Base-by-base conservation (phyloP, 148 eudicot genomes). In the Fallopia convolvulus region DNA sequence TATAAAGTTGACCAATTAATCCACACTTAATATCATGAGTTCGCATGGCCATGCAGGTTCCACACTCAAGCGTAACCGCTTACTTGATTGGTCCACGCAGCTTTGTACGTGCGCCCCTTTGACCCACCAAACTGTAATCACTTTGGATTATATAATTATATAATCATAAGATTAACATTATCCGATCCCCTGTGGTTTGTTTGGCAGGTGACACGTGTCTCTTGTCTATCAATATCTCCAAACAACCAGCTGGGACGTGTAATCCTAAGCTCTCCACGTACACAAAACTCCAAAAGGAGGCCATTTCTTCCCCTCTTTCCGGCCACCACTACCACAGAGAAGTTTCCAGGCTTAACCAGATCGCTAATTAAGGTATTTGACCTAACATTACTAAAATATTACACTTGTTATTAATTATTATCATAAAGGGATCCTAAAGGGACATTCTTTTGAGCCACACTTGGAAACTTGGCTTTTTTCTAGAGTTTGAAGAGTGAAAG, bases 401-500 rank as follows among this genome's bases (percentile, higher is more conserved):
- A 18, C 65, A 58, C 65, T 58, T 58, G 65, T 58, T 58, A 7
- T 20, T 20, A 60, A 60, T 61, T 12, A 61, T 17, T 61, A 0
- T 23, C 21, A 58, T 20, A 58, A 20, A 58, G 70, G 13, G 39
- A 61, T 61, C 70, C 40, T 23, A 61, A 61, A 58, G 66, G 14
- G 17, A 61, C 70, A 9, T 61, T 26, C 12, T 58, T 58, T 20
- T 58, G 32, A 58, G 32, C 66, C 32, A 58, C 63, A 56, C 39
- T 61, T 26, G 14, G 6, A 23, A 30, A 23, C 66, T 58, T 21
- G 30, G 9, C 32, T 23, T 58, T 58, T 9, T 61, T 26, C 15
- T 30, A 61, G 70, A 61, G 70, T 61, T 61, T 61, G 70, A 61
- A 61, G 70, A 61, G 70, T 61, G 40, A 61, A 61, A 61, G 70